Evolutionary conservation across 78 protist genomes (phyloP), one percentile per base, ranked within the genome.

Genomic region (Tieghemostelium lacteum): DNA sequence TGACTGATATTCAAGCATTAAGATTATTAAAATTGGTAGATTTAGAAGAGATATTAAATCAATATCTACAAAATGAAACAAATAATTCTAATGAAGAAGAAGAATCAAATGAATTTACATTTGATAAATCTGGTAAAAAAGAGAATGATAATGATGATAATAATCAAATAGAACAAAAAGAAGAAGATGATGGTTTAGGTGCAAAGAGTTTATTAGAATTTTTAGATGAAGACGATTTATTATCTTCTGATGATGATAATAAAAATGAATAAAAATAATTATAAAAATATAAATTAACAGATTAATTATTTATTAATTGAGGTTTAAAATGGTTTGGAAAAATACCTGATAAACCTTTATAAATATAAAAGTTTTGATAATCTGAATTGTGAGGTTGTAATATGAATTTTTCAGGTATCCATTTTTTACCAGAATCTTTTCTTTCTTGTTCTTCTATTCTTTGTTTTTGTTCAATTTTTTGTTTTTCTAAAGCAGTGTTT

Each of bases 391-490:
- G 5, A 2, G 31, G 49, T 67, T 28, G 50, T 24, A 40, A 31
- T 24, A 66, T 37, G 57, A 80, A 80, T 19, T 57, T 71, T 26
- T 49, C 29, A 16, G 88, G 88, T 31, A 67, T 58, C 71, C 76
- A 80, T 57, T n/a, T 19, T 22, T 55, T 67, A n/a, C 70, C 70
- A 22, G 42, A 74, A 26, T 87, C 86, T 49, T 50, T 71, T 65
- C 93, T 55, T 19, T 75, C 55, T 58, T 71, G 49, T 22, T 75
- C 93, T 33, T 75, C 93, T 20, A 50, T 57, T 87, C 93, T 87
- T 70, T 87, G 93, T 62, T 57, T 66, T 10, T 87, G 66, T 62
- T 87, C 93, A 17, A 87, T 73, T 29, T 62, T 63, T 34, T 40
- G 45, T 36, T 87, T 87, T 31, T 87, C 93, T 58, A 62, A 69